Base-by-base conservation (phyloP, 306 rosid species). In the Fragaria iinumae region DNA sequence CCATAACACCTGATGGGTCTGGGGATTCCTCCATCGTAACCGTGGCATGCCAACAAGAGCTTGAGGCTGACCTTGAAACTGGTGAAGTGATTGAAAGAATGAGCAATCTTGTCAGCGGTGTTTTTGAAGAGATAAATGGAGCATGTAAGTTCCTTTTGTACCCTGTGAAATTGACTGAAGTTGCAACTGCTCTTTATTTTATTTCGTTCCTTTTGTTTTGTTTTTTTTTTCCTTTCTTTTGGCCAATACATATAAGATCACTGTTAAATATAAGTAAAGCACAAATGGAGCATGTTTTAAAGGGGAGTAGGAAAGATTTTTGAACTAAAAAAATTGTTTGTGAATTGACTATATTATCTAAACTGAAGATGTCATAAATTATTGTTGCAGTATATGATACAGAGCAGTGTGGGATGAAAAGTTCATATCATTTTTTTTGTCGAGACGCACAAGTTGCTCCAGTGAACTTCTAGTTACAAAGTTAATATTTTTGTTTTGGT, bases 1-100 rank as follows among this genome's bases (percentile, higher is more conserved):
- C 84, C 21, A 62, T 80, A 62, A 50, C 75, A 75, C 84, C 80
- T 50, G 80, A 77, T 5, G 80, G 62, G 38, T 67, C 73, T 2
- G 57, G 29, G 20, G 48, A 39, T 67, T 47, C 80, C 8, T 80
- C 80, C 59, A 2, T 80, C 1, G 67, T 80, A 65, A 80, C 80
- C 43, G 69, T 80, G 23, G 73, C 36, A 52, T 5, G 76, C 8
- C 84, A 67, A 17, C 72, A 5, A 65, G 73, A 70, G 84, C 69
- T 80, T 34, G 44, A 63, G 4, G 52, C n/a, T 67, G 27, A 18
- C 64, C 50, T 59, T 62, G 73, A 70, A 50, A 21, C 7, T 39
- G 43, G 57, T 62, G 57, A 25, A 69, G 77, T 11, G n/a, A 76
- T 80, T 50, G 50, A 62, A 62, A 63, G 18, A 14, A 69, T 80